Evolutionary conservation across 2,329 filamentous ascomycete species (phyloP).

Genomic region (Penicillium sclerotigenum): DNA sequence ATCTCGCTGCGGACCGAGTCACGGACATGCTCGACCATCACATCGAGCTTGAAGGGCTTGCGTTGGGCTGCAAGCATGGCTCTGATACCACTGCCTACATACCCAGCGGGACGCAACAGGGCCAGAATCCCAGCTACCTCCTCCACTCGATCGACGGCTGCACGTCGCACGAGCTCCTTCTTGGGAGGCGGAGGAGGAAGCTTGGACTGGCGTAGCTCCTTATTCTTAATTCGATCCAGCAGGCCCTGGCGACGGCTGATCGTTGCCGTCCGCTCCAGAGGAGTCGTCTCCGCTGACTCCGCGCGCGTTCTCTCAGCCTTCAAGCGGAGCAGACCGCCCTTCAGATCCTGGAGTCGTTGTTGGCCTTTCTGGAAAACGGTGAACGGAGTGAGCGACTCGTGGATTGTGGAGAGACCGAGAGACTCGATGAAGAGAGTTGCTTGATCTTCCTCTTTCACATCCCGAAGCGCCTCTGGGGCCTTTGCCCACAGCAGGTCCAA

Average conservation of each 20-base stretch:
- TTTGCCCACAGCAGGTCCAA: slow-evolving; percentile 33
- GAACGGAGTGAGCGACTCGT: slow-evolving; percentile 37
- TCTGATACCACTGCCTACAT: slow-evolving; percentile 31
- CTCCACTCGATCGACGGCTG: slow-evolving; percentile 64
- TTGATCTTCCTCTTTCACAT: slow-evolving; percentile 32
- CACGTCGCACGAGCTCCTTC: slow-evolving; percentile 58
- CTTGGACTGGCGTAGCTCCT: slow-evolving; percentile 55
- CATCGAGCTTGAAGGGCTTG: slow-evolving; percentile 64
- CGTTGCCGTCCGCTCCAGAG: slow-evolving; percentile 29
- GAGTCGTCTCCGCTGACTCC: slow-evolving; percentile 16
- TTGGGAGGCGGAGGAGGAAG: slow-evolving; percentile 47
- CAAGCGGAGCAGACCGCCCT: slow-evolving; percentile 37
- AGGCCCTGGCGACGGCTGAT: slow-evolving; percentile 56
- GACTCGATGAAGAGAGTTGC: slow-evolving; percentile 34
- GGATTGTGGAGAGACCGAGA: slow-evolving; percentile 35
- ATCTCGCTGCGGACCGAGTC: slow-evolving; percentile 60
- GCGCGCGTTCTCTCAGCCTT: slow-evolving; percentile 34
- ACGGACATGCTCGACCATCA: slow-evolving; percentile 61
- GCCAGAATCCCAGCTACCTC: slow-evolving; percentile 66
- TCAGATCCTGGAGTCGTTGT: slow-evolving; percentile 41
- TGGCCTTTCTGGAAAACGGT: slow-evolving; percentile 39
- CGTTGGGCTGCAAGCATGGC: slow-evolving; percentile 43
- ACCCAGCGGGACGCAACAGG: slow-evolving; percentile 52
- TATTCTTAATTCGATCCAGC: slow-evolving; percentile 71
- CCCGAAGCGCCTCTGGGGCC: slow-evolving; percentile 36